A percentile compares a stretch with the other conserved stretches of the same genome.
Conservation (phyloP, 352 stramenopile genomes). For the Phytophthora melonis region DNA sequence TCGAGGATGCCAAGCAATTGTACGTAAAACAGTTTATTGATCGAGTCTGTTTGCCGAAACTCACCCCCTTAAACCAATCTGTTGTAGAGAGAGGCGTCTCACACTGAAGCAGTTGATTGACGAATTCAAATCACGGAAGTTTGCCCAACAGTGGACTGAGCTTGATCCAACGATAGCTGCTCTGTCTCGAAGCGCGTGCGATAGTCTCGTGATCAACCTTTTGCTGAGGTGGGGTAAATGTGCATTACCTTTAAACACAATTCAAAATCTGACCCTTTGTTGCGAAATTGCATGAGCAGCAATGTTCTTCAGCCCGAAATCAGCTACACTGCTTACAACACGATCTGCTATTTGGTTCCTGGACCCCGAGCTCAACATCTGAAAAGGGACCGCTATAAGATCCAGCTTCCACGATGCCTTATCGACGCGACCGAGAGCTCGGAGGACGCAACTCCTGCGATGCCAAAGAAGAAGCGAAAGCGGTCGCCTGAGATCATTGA, state of each 20-base stretch:
- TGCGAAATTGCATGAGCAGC: slow-evolving; percentile 25
- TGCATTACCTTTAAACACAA: neutral
- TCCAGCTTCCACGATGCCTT: slow-evolving; percentile 24
- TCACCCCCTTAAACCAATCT: slow-evolving; percentile 1
- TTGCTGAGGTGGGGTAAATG: slow-evolving; percentile 43
- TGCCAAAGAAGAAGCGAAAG: slow-evolving; percentile 34
- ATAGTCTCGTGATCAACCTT: slow-evolving; percentile 64
- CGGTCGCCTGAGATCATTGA: slow-evolving; percentile 25
- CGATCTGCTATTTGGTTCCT: slow-evolving; percentile 73
- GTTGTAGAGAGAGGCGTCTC: slow-evolving; percentile 59
- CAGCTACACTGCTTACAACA: slow-evolving; percentile 82
- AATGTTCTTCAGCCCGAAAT: slow-evolving; percentile 74
- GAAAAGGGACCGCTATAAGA: slow-evolving; percentile 30
- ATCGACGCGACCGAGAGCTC: neutral
- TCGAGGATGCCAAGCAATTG: slow-evolving; percentile 57
- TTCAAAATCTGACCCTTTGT: slow-evolving; percentile 3
- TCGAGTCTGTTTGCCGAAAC: neutral
- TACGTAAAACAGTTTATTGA: slow-evolving; percentile 28
- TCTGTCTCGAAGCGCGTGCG: slow-evolving; percentile 50
- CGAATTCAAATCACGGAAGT: slow-evolving; percentile 66
- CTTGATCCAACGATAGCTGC: slow-evolving; percentile 50
- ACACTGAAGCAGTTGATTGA: slow-evolving; percentile 81
- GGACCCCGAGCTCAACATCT: slow-evolving; percentile 50
- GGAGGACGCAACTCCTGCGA: neutral
- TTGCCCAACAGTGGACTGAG: slow-evolving; percentile 43